Evolutionary conservation across 352 stramenopile genomes (phyloP), one percentile per base, ranked within the genome.

Genomic region (Globisporangium lucens): DNA sequence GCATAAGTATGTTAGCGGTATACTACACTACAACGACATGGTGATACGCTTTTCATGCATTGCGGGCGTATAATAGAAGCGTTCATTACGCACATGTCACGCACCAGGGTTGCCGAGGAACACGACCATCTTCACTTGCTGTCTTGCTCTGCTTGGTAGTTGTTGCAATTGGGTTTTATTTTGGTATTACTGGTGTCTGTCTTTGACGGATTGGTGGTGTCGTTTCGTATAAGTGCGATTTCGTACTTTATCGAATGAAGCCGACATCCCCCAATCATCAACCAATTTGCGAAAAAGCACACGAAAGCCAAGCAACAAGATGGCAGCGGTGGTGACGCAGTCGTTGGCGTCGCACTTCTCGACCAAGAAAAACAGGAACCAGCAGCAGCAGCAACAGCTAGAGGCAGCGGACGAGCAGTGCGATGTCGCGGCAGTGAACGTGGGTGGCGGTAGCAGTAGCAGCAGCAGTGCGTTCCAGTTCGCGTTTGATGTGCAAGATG

Each of bases 41-140:
- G 15, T 3, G 13, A 4, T 15, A 1, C 13, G 41, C 4, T n/a
- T n/a, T 5, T 20, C 1, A 47, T 47, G 1, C 15, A 47, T 3
- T 20, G 17, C 6, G 10, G 2, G 13, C 6, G 4, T 20, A 4
- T 17, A 51, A 20, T 17, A 51, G 17, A 51, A n/a, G 43, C 43
- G 43, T 22, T 20, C 43, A 43, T 17, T 17, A 22, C 17, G 17
- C 17, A 52, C 30, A 65, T 68, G 33, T 30, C 30, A 71, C 75
- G 73, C 67, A 90, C 84, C 82, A 27, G 82, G 76, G 66, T 90
- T 92, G 30, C 84, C 84, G 27, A 92, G 80, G 62, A 90, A 90
- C 47, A 92, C 82, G 41, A 92, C 77, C 78, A 82, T 75, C 71
- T 46, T 33, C 13, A 2, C 27, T 41, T 12, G 87, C 75, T 36